Conservation (phyloP, 2,329 filamentous ascomycete genomes). For the Aspergillus novofumigatus region DNA sequence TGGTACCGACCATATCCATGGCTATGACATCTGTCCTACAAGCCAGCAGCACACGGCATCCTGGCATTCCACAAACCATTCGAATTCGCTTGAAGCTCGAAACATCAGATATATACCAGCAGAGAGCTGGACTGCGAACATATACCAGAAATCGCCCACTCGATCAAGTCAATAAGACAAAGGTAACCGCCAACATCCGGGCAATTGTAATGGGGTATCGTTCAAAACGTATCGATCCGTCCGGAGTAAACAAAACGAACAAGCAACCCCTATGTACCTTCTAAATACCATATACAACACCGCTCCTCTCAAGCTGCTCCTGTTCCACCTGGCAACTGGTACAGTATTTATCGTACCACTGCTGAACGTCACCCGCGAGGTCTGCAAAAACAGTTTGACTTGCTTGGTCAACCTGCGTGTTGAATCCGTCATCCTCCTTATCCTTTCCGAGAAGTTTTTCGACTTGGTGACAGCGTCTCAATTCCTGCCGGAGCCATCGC, state of each 20-base stretch:
- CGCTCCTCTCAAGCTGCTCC: constrained; percentile 23
- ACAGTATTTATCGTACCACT: constrained; percentile 61
- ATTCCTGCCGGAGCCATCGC: constrained; percentile 82
- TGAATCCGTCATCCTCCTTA: constrained; percentile 16
- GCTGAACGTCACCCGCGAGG: constrained; percentile 45
- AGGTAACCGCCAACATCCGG: constrained; percentile 6
- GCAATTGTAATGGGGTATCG: constrained; percentile 28
- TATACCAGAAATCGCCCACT: constrained; percentile 1
- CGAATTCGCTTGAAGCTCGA: background rate
- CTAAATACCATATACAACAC: constrained; percentile 17
- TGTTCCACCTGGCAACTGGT: constrained; percentile 53
- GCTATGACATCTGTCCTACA: background rate
- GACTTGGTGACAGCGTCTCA: constrained; percentile 65
- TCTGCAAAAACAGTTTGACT: constrained; percentile 30
- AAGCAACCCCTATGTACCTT: background rate
- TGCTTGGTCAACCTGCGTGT: constrained; percentile 18
- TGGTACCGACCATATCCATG: background rate
- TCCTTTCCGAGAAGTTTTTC: constrained; percentile 43
- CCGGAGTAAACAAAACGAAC: constrained; percentile 7
- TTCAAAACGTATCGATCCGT: constrained; percentile 12
- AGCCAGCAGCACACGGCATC: background rate
- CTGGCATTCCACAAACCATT: background rate
- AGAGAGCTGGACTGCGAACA: background rate
- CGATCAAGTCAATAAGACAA: constrained; percentile 5
- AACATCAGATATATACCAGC: constrained; percentile 7